Base-by-base conservation (phyloP, 2,329 filamentous ascomycete genomes). In the Talaromyces sp. region DNA sequence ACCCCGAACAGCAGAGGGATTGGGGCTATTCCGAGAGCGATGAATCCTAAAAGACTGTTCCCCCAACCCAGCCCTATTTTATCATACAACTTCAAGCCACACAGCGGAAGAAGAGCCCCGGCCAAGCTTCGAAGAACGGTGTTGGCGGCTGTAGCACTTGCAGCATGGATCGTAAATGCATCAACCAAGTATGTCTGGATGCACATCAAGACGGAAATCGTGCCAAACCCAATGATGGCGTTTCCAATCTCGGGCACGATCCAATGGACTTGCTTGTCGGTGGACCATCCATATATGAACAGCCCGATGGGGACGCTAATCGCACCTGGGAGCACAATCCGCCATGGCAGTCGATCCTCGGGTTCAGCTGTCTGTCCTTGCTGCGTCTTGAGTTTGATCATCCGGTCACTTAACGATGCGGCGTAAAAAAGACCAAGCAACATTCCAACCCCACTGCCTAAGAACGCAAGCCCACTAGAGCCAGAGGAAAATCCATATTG, bases 211-310 rank as follows among this genome's bases (percentile, higher is more conserved):
- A 68, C 65, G 22, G 69, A 69, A 44, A 74, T 73, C 1, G 69
- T 66, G 68, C 80, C 78, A 1, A 71, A 74, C 10, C 77, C 75
- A 58, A 82, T 77, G 1, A 84, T 65, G 1, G 69, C 72, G 1
- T 78, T 77, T 0, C 81, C 79, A 32, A 82, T 74, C 57, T 82
- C 33, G 77, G 6, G 81, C 78, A 80, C 69, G 44, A 81, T 78
- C 75, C 81, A 82, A 60, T 82, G 79, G 0, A 75, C 64, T 17
- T 71, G 65, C 3, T 71, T 69, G 33, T 82, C 73, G 0, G 80
- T 78, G 6, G 72, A 71, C 81, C 81, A 84, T 9, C 81, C 82
- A 64, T 84, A 85, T 66, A 78, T 75, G 62, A 82, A 80, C 9
- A 84, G 69, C 0, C 80, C 78, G 13, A 10, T 10, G 11, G 33